Percentiles rank a stretch among this genome's conserved stretches.
These are phyloP conservation scores for Aspergillus texensis DNA, from an alignment of 2,329 filamentous ascomycete genomes.

Conservation along the genomic window DNA sequence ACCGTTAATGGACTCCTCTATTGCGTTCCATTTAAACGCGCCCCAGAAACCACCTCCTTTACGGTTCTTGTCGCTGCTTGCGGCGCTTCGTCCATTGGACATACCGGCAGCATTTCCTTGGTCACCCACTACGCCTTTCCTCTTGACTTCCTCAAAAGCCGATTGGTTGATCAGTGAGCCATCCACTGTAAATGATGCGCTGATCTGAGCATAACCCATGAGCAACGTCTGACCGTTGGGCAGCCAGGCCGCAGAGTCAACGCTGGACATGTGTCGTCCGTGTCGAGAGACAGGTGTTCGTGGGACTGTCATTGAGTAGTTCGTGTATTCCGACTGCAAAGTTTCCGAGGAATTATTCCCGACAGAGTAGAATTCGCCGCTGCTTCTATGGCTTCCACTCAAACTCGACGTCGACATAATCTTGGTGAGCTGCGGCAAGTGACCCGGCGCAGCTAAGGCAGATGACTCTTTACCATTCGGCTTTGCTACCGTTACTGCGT, in stretches of 20 bases:
- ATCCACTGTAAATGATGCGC: slow-evolving; percentile 88
- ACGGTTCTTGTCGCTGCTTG: slow-evolving; percentile 39
- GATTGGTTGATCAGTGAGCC: slow-evolving; percentile 86
- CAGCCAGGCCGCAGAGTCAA: slow-evolving; percentile 30
- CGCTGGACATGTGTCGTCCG: slow-evolving; percentile 49
- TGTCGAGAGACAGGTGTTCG: slow-evolving; percentile 49
- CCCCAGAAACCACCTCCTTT: slow-evolving; percentile 80
- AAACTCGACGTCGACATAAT: slow-evolving; percentile 78
- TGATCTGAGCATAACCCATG: slow-evolving; percentile 97
- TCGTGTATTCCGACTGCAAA: slow-evolving; percentile 80
- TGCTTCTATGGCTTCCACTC: slow-evolving; percentile 80
- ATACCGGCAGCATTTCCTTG: slow-evolving; percentile 80
- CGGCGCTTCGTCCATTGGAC: slow-evolving; percentile 54
- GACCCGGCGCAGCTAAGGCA: slow-evolving; percentile 30
- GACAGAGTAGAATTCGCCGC: slow-evolving; percentile 90
- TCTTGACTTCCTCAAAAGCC: slow-evolving; percentile 93
- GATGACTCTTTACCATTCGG: slow-evolving; percentile 27
- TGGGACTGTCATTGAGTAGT: slow-evolving; percentile 53
- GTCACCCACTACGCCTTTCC: slow-evolving; percentile 85
- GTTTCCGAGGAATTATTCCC: slow-evolving; percentile 97
- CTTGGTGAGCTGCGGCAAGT: slow-evolving; percentile 54
- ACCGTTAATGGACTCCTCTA: slow-evolving; percentile 85
- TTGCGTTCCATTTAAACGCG: slow-evolving; percentile 81
- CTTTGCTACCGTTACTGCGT: slow-evolving; percentile 19
- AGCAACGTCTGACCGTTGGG: slow-evolving; percentile 70